A percentile compares a stretch with the other conserved stretches of the same genome.
Conservation (phyloP, 225 moss, liverwort and hornwort genomes). For the Bryoerythrophyllum caledonicum region DNA sequence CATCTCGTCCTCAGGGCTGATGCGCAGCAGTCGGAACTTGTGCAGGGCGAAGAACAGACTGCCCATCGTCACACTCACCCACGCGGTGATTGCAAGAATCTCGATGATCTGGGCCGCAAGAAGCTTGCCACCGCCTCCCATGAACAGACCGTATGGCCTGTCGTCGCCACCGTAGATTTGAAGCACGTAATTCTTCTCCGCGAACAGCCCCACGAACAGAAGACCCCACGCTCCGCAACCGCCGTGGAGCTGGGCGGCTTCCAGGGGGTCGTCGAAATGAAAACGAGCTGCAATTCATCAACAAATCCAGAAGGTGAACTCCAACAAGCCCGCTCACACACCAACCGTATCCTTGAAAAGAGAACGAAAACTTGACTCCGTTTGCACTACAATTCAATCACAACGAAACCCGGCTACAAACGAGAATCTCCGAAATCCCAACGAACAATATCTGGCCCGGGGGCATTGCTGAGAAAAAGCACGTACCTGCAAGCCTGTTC, state of each 20-base stretch:
- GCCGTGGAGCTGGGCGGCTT: slow-evolving; percentile 86
- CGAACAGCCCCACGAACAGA: slow-evolving; percentile 79
- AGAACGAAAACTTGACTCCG: too few relatives aligned
- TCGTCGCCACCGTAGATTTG: slow-evolving; percentile 34
- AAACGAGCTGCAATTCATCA: slow-evolving; percentile 28
- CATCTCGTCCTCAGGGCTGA: slow-evolving; percentile 69
- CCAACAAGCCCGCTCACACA: too few relatives aligned
- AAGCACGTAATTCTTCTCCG: slow-evolving; percentile 51
- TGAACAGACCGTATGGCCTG: slow-evolving; percentile 66
- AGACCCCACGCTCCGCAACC: slow-evolving; percentile 93
- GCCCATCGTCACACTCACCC: slow-evolving; percentile 72
- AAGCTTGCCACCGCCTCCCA: slow-evolving; percentile 85
- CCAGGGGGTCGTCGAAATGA: slow-evolving; percentile 77
- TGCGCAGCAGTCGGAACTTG: slow-evolving; percentile 55
- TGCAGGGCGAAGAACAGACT: slow-evolving; percentile 57
- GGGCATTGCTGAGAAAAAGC: rapidly evolving
- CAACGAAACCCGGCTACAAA: not conserved
- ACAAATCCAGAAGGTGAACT: too few relatives aligned
- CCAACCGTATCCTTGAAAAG: too few relatives aligned
- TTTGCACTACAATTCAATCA: too few relatives aligned
- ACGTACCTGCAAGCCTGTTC: slow-evolving; percentile 51
- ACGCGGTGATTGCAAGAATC: slow-evolving; percentile 62
- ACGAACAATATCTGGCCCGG: too few relatives aligned
- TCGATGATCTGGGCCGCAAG: slow-evolving; percentile 75
- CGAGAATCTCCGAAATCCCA: too few relatives aligned